Evolutionary conservation across 176 grass and related monocot genomes (phyloP).

Genomic region (Aegilops sharonensis): DNA sequence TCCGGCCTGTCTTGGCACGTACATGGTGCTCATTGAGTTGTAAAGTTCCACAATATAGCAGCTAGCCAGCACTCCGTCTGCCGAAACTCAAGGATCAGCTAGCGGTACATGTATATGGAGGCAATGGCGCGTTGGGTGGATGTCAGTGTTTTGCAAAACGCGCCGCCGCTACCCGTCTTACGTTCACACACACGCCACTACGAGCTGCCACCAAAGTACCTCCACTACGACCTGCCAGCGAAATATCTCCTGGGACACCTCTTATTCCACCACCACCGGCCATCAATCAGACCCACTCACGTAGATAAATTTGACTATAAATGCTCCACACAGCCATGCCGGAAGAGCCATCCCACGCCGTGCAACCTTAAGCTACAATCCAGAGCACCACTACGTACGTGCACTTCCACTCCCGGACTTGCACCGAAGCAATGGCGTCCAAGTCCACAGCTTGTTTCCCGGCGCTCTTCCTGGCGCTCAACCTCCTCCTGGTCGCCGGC

Average conservation of each 20-base stretch:
- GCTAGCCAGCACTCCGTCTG: not conserved
- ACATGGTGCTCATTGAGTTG: constrained; percentile 23
- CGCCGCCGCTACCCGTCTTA: not conserved
- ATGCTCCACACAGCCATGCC: not conserved
- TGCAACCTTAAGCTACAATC: not conserved
- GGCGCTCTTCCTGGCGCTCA: constrained; percentile 23
- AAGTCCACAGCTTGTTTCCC: not conserved
- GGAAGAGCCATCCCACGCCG: not conserved
- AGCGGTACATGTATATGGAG: not conserved
- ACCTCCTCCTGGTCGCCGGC: not conserved
- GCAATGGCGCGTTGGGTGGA: not conserved
- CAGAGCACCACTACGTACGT: not conserved
- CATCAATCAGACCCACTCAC: not conserved
- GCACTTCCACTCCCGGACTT: not conserved
- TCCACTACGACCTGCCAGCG: not conserved
- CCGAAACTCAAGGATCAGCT: not conserved
- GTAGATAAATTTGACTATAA: constrained; percentile 13
- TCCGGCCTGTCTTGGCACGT: not conserved
- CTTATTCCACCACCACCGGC: not conserved
- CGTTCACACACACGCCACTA: constrained; percentile 12
- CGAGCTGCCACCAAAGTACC: too few species aligned
- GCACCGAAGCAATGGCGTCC: not conserved
- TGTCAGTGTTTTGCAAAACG: constrained; percentile 3
- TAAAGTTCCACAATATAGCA: not conserved
- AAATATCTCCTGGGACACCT: constrained; percentile 23